Base-by-base conservation (phyloP, 2,329 filamentous ascomycete genomes). In the Sclerotinia trifoliorum region DNA sequence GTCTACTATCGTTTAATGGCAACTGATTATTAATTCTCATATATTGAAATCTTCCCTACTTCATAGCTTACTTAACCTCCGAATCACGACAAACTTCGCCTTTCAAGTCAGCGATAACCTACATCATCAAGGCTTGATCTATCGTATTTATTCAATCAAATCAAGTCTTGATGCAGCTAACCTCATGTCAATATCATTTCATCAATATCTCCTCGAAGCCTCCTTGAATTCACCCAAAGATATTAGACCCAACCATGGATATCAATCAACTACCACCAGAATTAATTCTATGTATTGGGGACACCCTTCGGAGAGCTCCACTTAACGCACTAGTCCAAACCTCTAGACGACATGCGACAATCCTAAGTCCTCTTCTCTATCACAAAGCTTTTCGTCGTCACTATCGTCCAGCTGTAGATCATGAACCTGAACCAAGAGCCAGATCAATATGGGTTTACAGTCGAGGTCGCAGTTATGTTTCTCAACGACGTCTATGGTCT, bases 361-460 rank as follows among this genome's bases (percentile, higher is more conserved):
- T 67, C 6, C 35, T 67, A 13, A 67, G 48, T 4, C 58, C 49
- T 17, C 46, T 54, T 13, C 57, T 67, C 46, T 67, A 67, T 17
- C 56, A 63, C 10, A 67, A 63, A 54, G 65, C 65, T 46, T 67
- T 67, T 39, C 65, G 65, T 19, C 46, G 65, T 42, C 65, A 67
- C 51, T 62, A 48, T 48, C 65, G 65, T 17, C 57, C 57, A 32
- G 32, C 56, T 13, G 7, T 21, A 19, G 65, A 67, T 55, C 21
- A 51, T 17, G 65, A 67, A 39, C 49, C 65, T 8, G 65, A 39
- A 35, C 65, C 65, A 5, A 32, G 65, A 62, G 65, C 24, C 10
- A 57, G 65, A 15, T 62, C 65, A 11, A 63, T 67, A 42, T 67
- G 56, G 55, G 65, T 67, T 11, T 67, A 67, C 32, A 67, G 65